A percentile compares a stretch with the other conserved stretches of the same genome.
phyloP scores from a whole-genome alignment of 106 monocot species.

The Phalaenopsis aphrodite region DNA sequence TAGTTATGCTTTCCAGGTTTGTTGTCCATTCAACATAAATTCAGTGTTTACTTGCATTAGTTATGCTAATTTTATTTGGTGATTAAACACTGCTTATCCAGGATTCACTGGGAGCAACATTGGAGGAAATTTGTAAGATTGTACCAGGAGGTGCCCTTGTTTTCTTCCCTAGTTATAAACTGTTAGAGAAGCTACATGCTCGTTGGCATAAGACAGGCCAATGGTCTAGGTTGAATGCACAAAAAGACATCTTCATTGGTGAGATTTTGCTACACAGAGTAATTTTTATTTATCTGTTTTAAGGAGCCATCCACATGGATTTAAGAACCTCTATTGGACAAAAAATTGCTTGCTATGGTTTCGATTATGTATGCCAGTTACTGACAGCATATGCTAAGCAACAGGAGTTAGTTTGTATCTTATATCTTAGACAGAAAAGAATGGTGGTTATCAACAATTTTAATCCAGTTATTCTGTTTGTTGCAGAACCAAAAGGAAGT shows the following conservation, averaged over 20 bases:
- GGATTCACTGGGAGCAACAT: slow-evolving; percentile 80
- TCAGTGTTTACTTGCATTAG: neutral
- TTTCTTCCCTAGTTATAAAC: slow-evolving; percentile 95
- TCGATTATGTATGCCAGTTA: neutral
- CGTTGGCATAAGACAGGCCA: slow-evolving; percentile 93
- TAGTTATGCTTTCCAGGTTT: slow-evolving; percentile 83
- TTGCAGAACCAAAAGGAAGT: slow-evolving; percentile 81
- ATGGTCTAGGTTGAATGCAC: slow-evolving; percentile 73
- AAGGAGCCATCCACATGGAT: neutral
- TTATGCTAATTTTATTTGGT: neutral
- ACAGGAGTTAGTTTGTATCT: neutral
- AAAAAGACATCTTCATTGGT: slow-evolving; percentile 80
- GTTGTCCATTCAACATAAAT: neutral
- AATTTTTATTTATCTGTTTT: neutral
- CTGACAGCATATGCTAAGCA: neutral
- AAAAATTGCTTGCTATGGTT: neutral
- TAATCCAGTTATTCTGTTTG: neutral
- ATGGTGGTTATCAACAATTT: neutral
- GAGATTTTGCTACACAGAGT: slow-evolving; percentile 11
- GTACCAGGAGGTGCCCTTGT: slow-evolving; percentile 90
- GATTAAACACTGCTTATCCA: slow-evolving; percentile 21
- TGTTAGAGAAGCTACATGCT: slow-evolving; percentile 72
- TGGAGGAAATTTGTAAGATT: slow-evolving; percentile 87
- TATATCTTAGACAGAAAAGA: neutral
- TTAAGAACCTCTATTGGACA: neutral